A percentile compares a stretch with the other conserved stretches of the same genome.
Evolutionary conservation across 257 asterid species (phyloP).

Genomic region (Przewalskia tangutica): DNA sequence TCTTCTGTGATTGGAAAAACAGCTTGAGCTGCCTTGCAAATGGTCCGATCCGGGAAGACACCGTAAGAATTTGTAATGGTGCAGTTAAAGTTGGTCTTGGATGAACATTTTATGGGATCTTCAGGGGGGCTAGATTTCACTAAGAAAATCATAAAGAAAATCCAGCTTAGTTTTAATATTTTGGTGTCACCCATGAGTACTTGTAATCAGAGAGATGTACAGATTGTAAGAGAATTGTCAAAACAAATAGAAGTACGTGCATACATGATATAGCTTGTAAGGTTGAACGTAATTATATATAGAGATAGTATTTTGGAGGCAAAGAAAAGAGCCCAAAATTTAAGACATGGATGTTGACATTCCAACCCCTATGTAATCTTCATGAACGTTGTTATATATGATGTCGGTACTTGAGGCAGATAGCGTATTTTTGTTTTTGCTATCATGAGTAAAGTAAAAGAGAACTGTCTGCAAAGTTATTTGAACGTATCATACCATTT

Average conservation of each 20-base stretch:
- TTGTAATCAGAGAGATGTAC: neutral
- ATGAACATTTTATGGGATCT: conserved; percentile 22
- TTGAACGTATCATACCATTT: no score
- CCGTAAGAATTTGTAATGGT: conserved; percentile 21
- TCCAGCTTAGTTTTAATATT: neutral
- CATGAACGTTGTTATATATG: no score
- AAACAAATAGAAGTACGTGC: neutral
- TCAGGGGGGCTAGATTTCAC: conserved; percentile 14
- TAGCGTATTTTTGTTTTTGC: no score
- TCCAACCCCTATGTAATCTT: no score
- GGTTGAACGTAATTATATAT: no score
- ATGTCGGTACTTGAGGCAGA: no score
- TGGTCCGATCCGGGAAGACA: conserved; percentile 17
- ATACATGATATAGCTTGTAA: neutral
- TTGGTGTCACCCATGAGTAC: neutral
- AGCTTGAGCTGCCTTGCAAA: conserved; percentile 15
- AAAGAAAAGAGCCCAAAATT: no score
- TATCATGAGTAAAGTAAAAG: no score
- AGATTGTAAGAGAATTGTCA: neutral
- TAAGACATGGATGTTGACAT: no score
- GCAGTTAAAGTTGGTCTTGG: conserved; percentile 8
- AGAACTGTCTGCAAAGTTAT: no score
- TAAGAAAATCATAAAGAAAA: neutral
- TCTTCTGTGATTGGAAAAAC: conserved; percentile 16
- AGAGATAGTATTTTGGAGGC: no score